Evolutionary conservation across 805 yeast species (phyloP).

Genomic region (Komagataella kurtzmanii): DNA sequence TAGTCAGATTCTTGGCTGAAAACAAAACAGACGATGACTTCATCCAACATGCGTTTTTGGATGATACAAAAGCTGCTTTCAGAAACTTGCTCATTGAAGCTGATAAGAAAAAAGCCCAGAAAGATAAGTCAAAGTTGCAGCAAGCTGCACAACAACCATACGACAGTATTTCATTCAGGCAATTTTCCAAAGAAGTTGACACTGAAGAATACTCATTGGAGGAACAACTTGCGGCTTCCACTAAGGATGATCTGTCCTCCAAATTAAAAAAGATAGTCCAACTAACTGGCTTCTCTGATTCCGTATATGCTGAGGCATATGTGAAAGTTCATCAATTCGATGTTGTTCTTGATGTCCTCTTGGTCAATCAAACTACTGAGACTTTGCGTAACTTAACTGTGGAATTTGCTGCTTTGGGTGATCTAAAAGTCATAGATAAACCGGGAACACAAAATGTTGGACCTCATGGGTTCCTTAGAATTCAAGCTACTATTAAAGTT

Average conservation of each 20-base stretch:
- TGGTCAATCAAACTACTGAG: conserved; percentile 87
- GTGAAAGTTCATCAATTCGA: conserved; percentile 95
- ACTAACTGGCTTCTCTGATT: conserved; percentile 96
- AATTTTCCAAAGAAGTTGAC: conserved; percentile 41
- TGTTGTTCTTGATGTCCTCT: conserved; percentile 82
- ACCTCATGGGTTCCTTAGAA: conserved; percentile 93
- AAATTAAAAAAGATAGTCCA: conserved; percentile 82
- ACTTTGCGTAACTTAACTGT: conserved; percentile 86
- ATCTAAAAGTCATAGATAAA: conserved; percentile 84
- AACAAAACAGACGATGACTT: conserved; percentile 34
- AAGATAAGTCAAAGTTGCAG: conserved; percentile 41
- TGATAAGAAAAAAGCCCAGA: conserved; percentile 42
- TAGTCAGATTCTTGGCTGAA: conserved; percentile 67
- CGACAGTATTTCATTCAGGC: conserved; percentile 68
- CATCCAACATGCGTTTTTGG: conserved; percentile 61
- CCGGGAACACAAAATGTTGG: conserved; percentile 86
- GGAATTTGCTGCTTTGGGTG: conserved; percentile 94
- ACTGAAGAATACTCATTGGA: conserved; percentile 53
- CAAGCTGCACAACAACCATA: conserved; percentile 67
- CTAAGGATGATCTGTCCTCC: conserved; percentile 50
- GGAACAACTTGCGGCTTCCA: conserved; percentile 23
- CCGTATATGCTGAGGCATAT: conserved; percentile 95
- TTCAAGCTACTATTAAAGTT: conserved; percentile 83
- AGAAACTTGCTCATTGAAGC: conserved; percentile 50
- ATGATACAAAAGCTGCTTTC: conserved; percentile 81